Percentiles rank a stretch among this genome's conserved stretches.
These are phyloP conservation scores for Phytopythium sindhum DNA, from an alignment of 352 stramenopile species.

Conservation along the genomic window DNA sequence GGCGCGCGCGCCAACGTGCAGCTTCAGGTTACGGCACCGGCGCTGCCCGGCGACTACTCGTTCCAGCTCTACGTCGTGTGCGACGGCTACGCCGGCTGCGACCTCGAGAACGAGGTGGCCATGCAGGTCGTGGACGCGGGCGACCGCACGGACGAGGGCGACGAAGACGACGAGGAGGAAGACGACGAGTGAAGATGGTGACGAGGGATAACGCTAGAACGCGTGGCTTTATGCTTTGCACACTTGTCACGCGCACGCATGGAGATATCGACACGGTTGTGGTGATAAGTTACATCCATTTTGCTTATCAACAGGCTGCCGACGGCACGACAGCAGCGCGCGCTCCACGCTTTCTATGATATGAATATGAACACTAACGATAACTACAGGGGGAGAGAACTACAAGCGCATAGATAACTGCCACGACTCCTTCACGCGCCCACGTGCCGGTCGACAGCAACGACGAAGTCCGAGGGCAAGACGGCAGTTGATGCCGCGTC, in stretches of 20 bases:
- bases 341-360: not conserved
- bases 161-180: constrained; percentile 38
- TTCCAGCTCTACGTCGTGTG: constrained; percentile 99
- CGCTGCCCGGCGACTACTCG: constrained; percentile 91
- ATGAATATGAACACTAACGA: not conserved
- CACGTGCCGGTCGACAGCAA: not conserved
- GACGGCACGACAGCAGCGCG: not conserved
- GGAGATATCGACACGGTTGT: not conserved
- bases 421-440: not conserved
- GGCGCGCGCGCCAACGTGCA: constrained; percentile 73
- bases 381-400: not conserved
- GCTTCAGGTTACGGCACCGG: constrained; percentile 96
- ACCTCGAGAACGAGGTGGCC: constrained; percentile 95
- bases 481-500: constrained; percentile 2
- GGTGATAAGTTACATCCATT: not conserved
- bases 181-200: constrained; percentile 9
- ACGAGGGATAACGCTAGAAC: not conserved
- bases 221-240: not conserved
- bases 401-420: constrained; percentile 1
- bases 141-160: constrained; percentile 43
- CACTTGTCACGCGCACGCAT: too few species aligned
- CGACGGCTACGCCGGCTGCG: constrained; percentile 97
- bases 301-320: not conserved
- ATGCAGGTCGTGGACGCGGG: constrained; percentile 56
- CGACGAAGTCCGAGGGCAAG: not conserved